Evolutionary conservation across 148 eudicot species (phyloP).

Genomic region (Polygonum aviculare): DNA sequence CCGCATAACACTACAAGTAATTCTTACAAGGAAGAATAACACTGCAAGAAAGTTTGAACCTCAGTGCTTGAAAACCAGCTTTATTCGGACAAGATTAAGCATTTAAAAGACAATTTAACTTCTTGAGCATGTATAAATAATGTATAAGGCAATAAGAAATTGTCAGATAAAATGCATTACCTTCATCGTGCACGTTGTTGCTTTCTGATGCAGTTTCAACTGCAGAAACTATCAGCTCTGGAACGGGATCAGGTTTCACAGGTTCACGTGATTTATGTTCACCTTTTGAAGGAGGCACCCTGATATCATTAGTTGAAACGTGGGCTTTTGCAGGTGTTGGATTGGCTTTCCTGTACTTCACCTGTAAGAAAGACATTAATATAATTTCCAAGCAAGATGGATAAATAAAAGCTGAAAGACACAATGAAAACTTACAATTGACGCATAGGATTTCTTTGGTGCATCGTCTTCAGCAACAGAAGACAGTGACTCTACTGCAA

Average conservation of each 20-base stretch:
- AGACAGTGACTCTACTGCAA: conserved; percentile 25
- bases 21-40: not conserved
- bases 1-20: not conserved
- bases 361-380: conserved; percentile 19
- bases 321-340: conserved; percentile 25
- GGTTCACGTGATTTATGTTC: conserved; percentile 29
- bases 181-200: conserved; percentile 25
- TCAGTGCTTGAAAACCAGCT: not conserved
- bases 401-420: not conserved
- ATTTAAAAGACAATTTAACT: not conserved
- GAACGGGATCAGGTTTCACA: conserved; percentile 22
- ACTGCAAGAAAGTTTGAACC: not conserved
- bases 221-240: conserved; percentile 25
- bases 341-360: conserved; percentile 42
- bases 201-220: conserved; percentile 27
- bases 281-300: conserved; percentile 32
- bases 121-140: not conserved
- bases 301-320: conserved; percentile 26
- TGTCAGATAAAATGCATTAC: conserved; percentile 17
- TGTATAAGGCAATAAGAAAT: not conserved
- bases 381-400: not conserved
- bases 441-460: conserved; percentile 55
- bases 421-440: conserved; percentile 41
- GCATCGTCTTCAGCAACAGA: conserved; percentile 36
- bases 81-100: not conserved